phyloP scores from a whole-genome alignment of 345 rosid species.

The Corchorus olitorius region DNA sequence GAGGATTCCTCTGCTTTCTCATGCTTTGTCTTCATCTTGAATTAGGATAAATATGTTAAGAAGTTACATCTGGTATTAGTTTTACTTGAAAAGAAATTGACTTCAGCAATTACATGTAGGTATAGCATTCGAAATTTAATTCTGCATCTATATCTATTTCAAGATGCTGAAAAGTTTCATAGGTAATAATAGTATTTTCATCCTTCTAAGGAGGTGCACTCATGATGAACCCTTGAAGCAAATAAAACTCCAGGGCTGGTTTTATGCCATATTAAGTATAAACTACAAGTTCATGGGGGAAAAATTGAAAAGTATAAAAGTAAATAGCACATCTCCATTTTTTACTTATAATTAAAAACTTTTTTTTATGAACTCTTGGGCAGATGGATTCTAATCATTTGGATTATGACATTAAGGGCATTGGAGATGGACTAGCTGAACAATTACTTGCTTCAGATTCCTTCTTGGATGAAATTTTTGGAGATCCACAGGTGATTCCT shows the following conservation, averaged over 20 bases:
- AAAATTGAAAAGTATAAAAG: too few species aligned
- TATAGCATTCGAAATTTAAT: background rate
- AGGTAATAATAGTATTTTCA: background rate
- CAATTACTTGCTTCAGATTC: slow-evolving; percentile 34
- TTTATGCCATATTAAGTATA: background rate
- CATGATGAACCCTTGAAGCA: background rate
- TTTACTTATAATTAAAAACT: background rate
- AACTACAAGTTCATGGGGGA: background rate
- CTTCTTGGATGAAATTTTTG: slow-evolving; percentile 35
- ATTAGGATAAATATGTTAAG: background rate
- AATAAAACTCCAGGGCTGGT: background rate
- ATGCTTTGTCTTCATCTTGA: background rate
- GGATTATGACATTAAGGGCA: slow-evolving; percentile 38
- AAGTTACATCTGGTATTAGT: background rate
- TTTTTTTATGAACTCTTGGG: slow-evolving; percentile 9
- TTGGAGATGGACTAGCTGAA: slow-evolving; percentile 35
- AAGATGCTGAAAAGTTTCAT: background rate
- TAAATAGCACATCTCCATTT: background rate
- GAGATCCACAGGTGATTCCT: slow-evolving; percentile 49
- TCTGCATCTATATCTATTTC: background rate
- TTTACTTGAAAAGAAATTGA: background rate
- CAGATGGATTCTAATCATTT: slow-evolving; percentile 41
- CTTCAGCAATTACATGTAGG: background rate
- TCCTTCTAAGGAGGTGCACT: background rate
- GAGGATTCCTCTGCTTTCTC: background rate